A percentile compares a stretch with the other conserved stretches of the same genome.
Conservation (phyloP, 768 basidiomycete genomes). For the Tulasnella sp. region DNA sequence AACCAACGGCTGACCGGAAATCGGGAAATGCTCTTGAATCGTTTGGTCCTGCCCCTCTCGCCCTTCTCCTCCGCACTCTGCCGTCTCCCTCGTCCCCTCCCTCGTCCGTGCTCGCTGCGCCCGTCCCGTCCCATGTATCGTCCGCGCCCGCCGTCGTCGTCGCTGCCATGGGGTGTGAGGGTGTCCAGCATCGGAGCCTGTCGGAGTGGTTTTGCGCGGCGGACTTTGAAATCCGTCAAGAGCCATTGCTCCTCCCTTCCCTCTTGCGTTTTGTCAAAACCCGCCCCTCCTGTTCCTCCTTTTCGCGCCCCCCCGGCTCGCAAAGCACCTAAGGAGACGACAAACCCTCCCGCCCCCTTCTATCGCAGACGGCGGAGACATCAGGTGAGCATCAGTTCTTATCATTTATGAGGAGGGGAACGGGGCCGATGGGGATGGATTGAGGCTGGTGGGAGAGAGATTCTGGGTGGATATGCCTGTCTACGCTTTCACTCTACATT, state of each 20-base stretch:
- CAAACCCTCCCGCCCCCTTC: background rate
- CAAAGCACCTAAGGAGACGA: background rate
- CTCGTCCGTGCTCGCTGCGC: conserved; percentile 4
- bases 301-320: background rate
- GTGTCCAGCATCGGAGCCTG: background rate
- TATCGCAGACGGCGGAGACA: background rate
- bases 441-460: background rate
- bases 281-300: background rate
- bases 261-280: conserved; percentile 1
- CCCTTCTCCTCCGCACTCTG: conserved; percentile 13
- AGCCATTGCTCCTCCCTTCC: background rate
- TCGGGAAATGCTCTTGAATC: conserved; percentile 10
- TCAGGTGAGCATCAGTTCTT: background rate
- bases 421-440: background rate
- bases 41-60: conserved; percentile 5
- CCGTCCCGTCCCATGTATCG: conserved; percentile 4
- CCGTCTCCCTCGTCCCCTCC: background rate
- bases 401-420: background rate
- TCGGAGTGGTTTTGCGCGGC: conserved; percentile 2
- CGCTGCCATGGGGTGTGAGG: background rate
- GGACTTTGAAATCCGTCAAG: conserved; percentile 9
- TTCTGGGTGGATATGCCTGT: background rate
- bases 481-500: background rate
- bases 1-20: background rate
- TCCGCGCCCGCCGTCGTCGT: background rate